phyloP scores from a whole-genome alignment of 2,329 filamentous ascomycete species.

The Aureobasidium vineae region DNA sequence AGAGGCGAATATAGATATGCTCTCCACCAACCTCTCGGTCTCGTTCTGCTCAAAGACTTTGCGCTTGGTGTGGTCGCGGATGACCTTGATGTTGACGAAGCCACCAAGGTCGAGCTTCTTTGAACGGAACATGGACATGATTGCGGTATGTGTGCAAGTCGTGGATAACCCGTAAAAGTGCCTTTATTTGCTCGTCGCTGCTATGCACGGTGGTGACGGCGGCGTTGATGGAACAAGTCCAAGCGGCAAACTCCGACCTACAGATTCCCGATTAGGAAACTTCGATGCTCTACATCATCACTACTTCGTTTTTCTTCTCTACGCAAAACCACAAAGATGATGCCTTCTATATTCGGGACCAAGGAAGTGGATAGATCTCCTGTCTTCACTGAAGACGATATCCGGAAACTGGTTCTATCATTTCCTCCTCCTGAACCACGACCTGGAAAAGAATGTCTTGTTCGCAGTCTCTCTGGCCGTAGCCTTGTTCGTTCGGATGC shows the following conservation, averaged over 20 bases:
- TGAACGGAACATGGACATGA: slow-evolving; percentile 68
- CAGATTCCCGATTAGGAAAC: slow-evolving; percentile 19
- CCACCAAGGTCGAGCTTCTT: slow-evolving; percentile 89
- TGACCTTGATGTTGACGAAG: slow-evolving; percentile 79
- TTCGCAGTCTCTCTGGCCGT: slow-evolving; percentile 24
- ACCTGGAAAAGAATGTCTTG: slow-evolving; percentile 10
- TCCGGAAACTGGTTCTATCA: slow-evolving; percentile 8
- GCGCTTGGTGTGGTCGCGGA: slow-evolving; percentile 96
- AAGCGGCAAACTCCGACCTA: not conserved
- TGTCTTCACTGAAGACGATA: slow-evolving; percentile 22
- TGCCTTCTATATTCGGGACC: slow-evolving; percentile 10
- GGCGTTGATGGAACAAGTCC: slow-evolving; percentile 9
- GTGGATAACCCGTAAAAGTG: not conserved
- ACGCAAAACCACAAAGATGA: not conserved
- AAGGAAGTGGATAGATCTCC: not conserved
- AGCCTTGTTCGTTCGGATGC: slow-evolving; percentile 18
- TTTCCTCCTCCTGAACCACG: slow-evolving; percentile 23
- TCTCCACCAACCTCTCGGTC: slow-evolving; percentile 57
- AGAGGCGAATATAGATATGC: too few species aligned
- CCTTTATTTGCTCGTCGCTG: slow-evolving; percentile 12
- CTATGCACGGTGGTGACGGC: not conserved
- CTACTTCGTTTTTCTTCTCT: not conserved
- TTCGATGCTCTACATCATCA: slow-evolving; percentile 5
- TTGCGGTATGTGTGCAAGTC: slow-evolving; percentile 21
- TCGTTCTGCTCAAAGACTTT: slow-evolving; percentile 86